Conservation (phyloP, 2,329 filamentous ascomycete genomes). For the Paradendryphiella salina region DNA sequence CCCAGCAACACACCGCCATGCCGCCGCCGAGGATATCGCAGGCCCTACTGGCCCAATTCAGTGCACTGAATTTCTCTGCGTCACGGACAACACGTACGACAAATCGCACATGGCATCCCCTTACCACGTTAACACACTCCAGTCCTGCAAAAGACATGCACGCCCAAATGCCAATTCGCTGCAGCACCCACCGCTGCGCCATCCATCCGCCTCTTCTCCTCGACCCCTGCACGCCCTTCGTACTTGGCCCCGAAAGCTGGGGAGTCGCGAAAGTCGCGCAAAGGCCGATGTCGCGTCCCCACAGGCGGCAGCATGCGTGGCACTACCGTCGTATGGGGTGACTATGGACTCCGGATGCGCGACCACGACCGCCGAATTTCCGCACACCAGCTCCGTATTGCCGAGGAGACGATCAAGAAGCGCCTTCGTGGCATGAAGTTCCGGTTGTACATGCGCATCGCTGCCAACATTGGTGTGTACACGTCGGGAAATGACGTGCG, state of each 20-base stretch:
- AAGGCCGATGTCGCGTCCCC: conserved; percentile 82
- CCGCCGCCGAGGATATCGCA: conserved; percentile 46
- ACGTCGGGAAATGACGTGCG: conserved; percentile 93
- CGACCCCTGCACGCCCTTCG: conserved; percentile 62
- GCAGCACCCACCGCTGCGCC: conserved; percentile 29
- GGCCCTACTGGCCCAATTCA: conserved; percentile 42
- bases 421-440: conserved; percentile 90
- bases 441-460: conserved; percentile 85
- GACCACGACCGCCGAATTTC: conserved; percentile 93
- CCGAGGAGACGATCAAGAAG: conserved; percentile 89
- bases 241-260: conserved; percentile 84
- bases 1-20: conserved; percentile 38
- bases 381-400: conserved; percentile 82
- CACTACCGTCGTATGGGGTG: conserved; percentile 94
- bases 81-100: conserved; percentile 30
- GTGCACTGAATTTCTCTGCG: conserved; percentile 32
- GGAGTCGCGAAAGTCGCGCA: conserved; percentile 83
- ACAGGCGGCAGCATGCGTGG: conserved; percentile 91
- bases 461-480: conserved; percentile 93
- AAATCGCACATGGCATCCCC: conserved; percentile 6
- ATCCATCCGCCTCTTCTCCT: conserved; percentile 68
- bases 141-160: conserved; percentile 27
- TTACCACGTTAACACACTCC: conserved; percentile 12
- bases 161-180: conserved; percentile 41
- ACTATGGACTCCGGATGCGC: conserved; percentile 90